Base-by-base conservation (phyloP, 805 yeast genomes). In the Tetrapisispora namnaoensis region DNA sequence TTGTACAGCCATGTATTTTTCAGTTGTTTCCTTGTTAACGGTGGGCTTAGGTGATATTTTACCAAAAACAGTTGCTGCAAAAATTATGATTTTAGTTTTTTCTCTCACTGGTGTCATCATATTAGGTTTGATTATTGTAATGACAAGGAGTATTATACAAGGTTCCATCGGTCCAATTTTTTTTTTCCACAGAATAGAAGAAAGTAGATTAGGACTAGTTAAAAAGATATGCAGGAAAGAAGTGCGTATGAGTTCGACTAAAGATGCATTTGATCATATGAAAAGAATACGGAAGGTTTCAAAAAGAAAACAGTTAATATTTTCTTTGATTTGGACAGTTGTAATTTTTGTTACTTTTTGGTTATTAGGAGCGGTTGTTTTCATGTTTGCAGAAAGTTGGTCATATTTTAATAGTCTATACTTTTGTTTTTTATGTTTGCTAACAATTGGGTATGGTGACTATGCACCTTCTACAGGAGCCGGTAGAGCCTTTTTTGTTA, bases 391-490 rank as follows among this genome's bases (percentile, higher is more conserved):
- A 17, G 95, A 87, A 61, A 69, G 66, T 3, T 89, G 96, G 96
- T 51, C 73, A 6, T 89, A 82, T 63, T 84, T 83, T 54, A 70
- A 79, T 47, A 73, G 80, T 2, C 71, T 85, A n/a, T 89, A 89
- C 66, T 88, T 86, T 58, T 79, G 90, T 51, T 79, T 83, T 53
- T 67, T 85, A 37, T 80, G 91, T 57, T 73, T 89, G 46, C 66
- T 87, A 7, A 86, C 96, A 0, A 83, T 89, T 49, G 96, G 96
- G 0, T 87, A 85, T 64, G 96, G 96, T 30, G 89, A 82, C 59
- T 80, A 70, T 55, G 71, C 79, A 1, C 95, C 95, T 1, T 49
- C 45, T 1, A 65, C 81, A 0, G 66, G 80, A 1, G 82, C 84
- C 6, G 95, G 95, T 0, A 68, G 83, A 39, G 76, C 83, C 0